These are phyloP conservation scores for Austroboletus novae-zelandiae DNA, from an alignment of 1,284 basidiomycete species.

Conservation along the genomic window DNA sequence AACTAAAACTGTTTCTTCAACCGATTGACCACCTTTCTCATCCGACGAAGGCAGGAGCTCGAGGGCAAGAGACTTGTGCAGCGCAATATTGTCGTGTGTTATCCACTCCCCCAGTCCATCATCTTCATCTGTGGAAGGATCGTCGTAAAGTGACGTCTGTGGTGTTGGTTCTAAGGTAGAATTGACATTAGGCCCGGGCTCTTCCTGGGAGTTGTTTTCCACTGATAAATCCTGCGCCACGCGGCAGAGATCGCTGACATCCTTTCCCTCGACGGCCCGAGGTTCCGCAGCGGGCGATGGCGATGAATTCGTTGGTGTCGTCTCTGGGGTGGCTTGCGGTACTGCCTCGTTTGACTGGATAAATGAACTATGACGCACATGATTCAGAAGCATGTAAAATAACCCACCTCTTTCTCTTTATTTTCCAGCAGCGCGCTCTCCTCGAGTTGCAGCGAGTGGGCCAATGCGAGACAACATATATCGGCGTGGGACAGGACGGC, in stretches of 20 bases:
- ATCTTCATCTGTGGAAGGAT: slow-evolving; percentile 65
- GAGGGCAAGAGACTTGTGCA: slow-evolving; percentile 88
- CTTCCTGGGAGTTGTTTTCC: slow-evolving; percentile 1
- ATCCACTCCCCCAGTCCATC: slow-evolving; percentile 97
- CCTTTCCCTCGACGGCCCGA: background rate
- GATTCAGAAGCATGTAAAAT: background rate
- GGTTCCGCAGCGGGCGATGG: background rate
- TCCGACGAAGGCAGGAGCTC: slow-evolving; percentile 65
- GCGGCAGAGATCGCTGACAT: slow-evolving; percentile 12
- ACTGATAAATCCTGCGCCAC: slow-evolving; percentile 13
- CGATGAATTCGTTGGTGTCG: slow-evolving; percentile 28
- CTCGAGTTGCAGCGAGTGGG: slow-evolving; percentile 72
- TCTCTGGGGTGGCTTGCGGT: slow-evolving; percentile 21
- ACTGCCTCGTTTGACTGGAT: slow-evolving; percentile 1
- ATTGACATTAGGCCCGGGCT: slow-evolving; percentile 3
- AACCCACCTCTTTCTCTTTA: slow-evolving; percentile 17
- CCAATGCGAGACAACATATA: slow-evolving; percentile 88
- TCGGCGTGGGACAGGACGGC: slow-evolving; percentile 91
- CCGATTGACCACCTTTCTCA: slow-evolving; percentile 40
- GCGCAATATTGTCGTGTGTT: slow-evolving; percentile 83
- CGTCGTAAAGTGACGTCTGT: slow-evolving; percentile 55
- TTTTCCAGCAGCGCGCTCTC: slow-evolving; percentile 13
- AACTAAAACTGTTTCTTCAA: slow-evolving; percentile 51
- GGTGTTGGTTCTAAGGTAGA: slow-evolving; percentile 5
- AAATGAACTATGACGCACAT: slow-evolving; percentile 9